Conservation (phyloP, 345 rosid species). For the Reutealis trisperma region DNA sequence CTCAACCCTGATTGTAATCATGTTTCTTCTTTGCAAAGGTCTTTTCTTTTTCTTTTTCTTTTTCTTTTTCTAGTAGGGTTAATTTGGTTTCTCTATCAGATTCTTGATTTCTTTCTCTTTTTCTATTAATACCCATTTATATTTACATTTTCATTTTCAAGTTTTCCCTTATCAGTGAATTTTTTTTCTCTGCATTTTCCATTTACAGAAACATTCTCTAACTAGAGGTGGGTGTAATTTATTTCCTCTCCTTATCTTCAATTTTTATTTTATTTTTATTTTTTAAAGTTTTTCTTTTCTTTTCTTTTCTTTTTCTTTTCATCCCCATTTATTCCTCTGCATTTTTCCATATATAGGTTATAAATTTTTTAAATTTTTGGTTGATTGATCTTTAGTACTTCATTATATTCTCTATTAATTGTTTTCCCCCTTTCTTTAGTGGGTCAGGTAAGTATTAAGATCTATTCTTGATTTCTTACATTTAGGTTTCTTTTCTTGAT, state of each 20-base stretch:
- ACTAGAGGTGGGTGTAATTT: neutral
- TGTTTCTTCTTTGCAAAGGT: neutral
- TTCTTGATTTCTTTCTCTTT: neutral
- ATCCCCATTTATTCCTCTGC: neutral
- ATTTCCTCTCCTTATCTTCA: neutral
- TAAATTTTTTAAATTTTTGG: neutral
- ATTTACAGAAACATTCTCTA: conserved; percentile 10
- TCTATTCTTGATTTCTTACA: conserved; percentile 6
- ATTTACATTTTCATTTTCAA: neutral
- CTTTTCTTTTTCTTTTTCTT: no score
- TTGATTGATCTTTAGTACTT: neutral
- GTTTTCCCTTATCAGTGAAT: neutral
- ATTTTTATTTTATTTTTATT: neutral
- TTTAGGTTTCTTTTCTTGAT: neutral
- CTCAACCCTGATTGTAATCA: no score
- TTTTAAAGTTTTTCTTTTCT: neutral
- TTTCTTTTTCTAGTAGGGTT: neutral
- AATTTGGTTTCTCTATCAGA: neutral
- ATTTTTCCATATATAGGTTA: neutral
- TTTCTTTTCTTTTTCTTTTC: neutral
- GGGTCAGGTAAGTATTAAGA: neutral
- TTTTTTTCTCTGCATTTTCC: neutral
- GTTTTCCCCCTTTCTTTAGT: neutral
- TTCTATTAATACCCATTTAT: no score
- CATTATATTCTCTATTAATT: neutral